Evolutionary conservation across 768 basidiomycete genomes (phyloP).

Genomic region (Daedaleopsis sinensis): DNA sequence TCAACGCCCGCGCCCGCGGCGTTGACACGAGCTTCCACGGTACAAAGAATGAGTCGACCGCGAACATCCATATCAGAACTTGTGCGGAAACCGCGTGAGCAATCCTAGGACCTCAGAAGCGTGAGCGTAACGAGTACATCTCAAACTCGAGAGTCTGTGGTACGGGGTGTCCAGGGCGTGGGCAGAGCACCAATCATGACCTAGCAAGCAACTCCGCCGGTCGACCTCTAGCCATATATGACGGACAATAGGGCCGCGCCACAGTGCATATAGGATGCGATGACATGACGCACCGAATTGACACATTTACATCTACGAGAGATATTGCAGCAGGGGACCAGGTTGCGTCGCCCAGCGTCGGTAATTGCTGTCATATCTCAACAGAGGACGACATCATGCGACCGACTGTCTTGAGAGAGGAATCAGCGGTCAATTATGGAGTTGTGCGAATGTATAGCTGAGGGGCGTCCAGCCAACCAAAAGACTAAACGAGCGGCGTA

Average conservation of each 20-base stretch:
- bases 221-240: neutral
- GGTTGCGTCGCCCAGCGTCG: neutral
- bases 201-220: neutral
- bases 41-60: neutral
- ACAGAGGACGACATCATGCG: no score
- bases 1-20: conserved; percentile 2
- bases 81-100: neutral
- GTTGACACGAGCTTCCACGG: conserved; percentile 4
- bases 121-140: neutral
- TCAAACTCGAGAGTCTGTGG: neutral
- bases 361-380: neutral
- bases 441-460: conserved; percentile 10
- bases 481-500: neutral
- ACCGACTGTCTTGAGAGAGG: conserved; percentile 12
- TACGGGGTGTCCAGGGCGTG: neutral
- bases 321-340: neutral
- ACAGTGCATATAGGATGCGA: neutral
- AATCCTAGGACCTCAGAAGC: neutral
- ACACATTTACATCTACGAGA: neutral
- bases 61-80: neutral
- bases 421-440: conserved; percentile 16
- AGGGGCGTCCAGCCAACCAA: conserved; percentile 1
- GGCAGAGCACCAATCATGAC: neutral
- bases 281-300: neutral
- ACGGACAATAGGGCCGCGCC: neutral